Percentiles rank a stretch among this genome's conserved stretches.
These are phyloP conservation scores for Penium margaritaceum DNA, from an alignment of 139 green algal species.

Conservation along the genomic window DNA sequence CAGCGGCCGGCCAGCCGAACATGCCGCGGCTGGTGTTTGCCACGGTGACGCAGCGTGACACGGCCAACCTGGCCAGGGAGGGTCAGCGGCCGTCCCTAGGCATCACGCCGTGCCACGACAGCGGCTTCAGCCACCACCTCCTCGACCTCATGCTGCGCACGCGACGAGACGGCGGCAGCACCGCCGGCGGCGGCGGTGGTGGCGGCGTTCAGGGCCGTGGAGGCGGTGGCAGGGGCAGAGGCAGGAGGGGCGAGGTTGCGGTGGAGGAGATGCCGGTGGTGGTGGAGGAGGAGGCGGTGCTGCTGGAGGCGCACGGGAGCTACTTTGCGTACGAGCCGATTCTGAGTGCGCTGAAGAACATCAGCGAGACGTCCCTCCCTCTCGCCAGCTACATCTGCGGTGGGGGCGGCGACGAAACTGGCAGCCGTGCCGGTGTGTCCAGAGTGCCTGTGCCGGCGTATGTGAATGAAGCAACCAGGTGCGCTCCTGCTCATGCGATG, in stretches of 20 bases:
- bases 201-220: no score
- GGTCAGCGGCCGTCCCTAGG: constrained; percentile 7
- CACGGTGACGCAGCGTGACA: constrained; percentile 11
- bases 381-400: constrained; percentile 31
- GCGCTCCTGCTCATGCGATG: not conserved
- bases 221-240: not conserved
- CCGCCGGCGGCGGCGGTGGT: no score
- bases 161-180: no score
- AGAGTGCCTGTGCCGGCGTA: not conserved
- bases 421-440: not conserved
- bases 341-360: constrained; percentile 60
- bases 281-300: constrained; percentile 40
- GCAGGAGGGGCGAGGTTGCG: constrained; percentile 53
- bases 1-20: no score
- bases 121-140: constrained; percentile 16
- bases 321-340: constrained; percentile 73
- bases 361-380: constrained; percentile 28
- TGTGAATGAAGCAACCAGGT: not conserved
- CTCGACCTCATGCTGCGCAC: constrained; percentile 4
- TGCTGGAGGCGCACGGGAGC: constrained; percentile 51
- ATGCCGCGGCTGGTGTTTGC: constrained; percentile 10
- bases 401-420: not conserved
- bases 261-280: constrained; percentile 73
- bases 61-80: constrained; percentile 4
- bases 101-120: not conserved